Evolutionary conservation across 208 protist species (phyloP).

Genomic region (Trypanosoma lewisi): DNA sequence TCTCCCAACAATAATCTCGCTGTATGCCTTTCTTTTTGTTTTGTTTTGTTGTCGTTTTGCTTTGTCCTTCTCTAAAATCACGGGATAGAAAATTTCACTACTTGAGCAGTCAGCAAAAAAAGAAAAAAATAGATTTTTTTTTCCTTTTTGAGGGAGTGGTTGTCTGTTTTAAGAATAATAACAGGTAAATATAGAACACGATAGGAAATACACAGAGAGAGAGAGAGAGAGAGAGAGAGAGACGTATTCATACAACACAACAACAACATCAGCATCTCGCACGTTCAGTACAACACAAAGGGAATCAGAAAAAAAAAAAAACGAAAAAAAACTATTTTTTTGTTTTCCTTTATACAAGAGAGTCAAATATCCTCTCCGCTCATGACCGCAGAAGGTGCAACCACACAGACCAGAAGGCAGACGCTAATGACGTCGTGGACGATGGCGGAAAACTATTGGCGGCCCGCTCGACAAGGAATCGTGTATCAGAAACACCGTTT

Average conservation of each 20-base stretch:
- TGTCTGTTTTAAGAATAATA: no score
- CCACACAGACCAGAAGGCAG: slow-evolving; percentile 28
- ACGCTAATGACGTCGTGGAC: neutral
- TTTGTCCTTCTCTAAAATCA: neutral
- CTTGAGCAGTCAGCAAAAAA: neutral
- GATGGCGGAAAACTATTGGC: neutral
- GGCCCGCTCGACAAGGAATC: slow-evolving; percentile 3
- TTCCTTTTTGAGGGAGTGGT: no score
- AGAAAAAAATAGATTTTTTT: neutral
- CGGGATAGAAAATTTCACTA: neutral
- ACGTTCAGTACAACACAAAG: no score
- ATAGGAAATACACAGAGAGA: no score
- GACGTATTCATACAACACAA: slow-evolving; percentile 6
- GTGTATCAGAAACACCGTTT: neutral
- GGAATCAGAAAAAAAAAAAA: slow-evolving; percentile 1
- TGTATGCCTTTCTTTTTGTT: neutral
- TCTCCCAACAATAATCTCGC: neutral
- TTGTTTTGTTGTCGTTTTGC: neutral
- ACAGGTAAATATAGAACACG: no score
- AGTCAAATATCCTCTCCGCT: neutral
- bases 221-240: slow-evolving; percentile 14
- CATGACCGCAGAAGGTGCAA: slow-evolving; percentile 14
- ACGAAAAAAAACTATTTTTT: neutral
- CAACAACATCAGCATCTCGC: slow-evolving; percentile 1
- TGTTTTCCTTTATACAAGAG: neutral